Evolutionary conservation across 768 basidiomycete species (phyloP), one percentile per base, ranked within the genome.

Genomic region (Amanita jacksonii): DNA sequence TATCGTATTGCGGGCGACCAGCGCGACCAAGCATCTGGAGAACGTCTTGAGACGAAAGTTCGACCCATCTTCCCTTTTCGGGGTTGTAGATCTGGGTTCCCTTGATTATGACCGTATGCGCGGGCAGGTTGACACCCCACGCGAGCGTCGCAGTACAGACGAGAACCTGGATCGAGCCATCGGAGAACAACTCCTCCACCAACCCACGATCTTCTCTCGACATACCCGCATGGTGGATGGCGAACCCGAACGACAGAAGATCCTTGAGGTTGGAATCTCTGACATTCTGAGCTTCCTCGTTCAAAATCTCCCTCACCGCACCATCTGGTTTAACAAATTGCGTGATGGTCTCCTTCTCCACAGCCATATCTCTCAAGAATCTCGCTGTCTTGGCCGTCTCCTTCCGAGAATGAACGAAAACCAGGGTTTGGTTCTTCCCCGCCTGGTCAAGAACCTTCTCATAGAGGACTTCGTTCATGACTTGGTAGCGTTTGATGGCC

Each of bases 11-110:
- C 10, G 94, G 96, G 41, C 94, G 79, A 57, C 96, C 96, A 2
- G 96, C 96, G 53, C 93, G 83, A 38, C 96, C 96, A 2, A 98
- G 80, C 96, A 99, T 98, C 64, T 99, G 96, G 4, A 99, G 68
- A 0, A 98, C 92, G 57, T 98, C 96, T 62, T 98, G 96, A 1
- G 84, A 80, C 1, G 89, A 93, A 5, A 98, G 66, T 60, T 98
- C 96, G 3, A 87, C 85, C 96, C 96, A 99, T 3, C 87, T 80
- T 15, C 96, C 96, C 64, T 98, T 96, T 64, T 96, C 93, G 0
- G 96, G 96, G 61, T 96, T 97, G 65, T 98, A 99, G 49, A 98
- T 93, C 65, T 98, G 93, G 0, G 96, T 98, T n/a, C 96, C 96
- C 61, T 98, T 99, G 72, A 99, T 97, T 67, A 98, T 91, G 64